These are phyloP conservation scores for Oxalis stricta DNA, from an alignment of 441 rosid species.

Conservation along the genomic window DNA sequence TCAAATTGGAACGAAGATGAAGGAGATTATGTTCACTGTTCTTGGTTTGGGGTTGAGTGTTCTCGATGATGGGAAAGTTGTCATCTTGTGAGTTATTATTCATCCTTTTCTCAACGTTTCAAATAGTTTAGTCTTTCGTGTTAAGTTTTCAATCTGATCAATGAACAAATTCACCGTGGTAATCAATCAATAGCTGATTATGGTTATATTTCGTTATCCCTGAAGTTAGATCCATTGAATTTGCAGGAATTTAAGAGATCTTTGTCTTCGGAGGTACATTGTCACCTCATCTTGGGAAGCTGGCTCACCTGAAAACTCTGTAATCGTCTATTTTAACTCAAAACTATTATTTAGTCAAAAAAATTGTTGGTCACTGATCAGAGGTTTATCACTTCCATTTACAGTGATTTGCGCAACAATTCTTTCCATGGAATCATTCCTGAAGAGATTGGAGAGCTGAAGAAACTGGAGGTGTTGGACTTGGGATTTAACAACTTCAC, in stretches of 20 bases:
- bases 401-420: constrained; percentile 75
- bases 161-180: background rate
- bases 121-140: no score
- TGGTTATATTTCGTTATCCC: background rate
- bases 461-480: constrained; percentile 71
- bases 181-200: background rate
- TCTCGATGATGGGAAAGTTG: constrained; percentile 50
- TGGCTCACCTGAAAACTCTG: constrained; percentile 55
- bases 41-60: constrained; percentile 80
- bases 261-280: constrained; percentile 57
- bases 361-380: background rate
- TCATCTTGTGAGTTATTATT: constrained; percentile 52
- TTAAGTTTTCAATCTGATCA: no score
- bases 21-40: constrained; percentile 41
- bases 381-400: constrained; percentile 1
- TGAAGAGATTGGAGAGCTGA: constrained; percentile 51
- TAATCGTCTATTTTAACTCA: constrained; percentile 17
- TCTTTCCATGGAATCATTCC: constrained; percentile 66
- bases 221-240: constrained; percentile 6
- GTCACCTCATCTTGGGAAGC: constrained; percentile 53
- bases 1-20: constrained; percentile 37
- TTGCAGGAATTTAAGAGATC: constrained; percentile 57
- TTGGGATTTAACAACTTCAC: constrained; percentile 72
- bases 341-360: no score
- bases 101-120: background rate